Evolutionary conservation across 2,329 filamentous ascomycete species (phyloP).

Genomic region (Cladosporium velox): DNA sequence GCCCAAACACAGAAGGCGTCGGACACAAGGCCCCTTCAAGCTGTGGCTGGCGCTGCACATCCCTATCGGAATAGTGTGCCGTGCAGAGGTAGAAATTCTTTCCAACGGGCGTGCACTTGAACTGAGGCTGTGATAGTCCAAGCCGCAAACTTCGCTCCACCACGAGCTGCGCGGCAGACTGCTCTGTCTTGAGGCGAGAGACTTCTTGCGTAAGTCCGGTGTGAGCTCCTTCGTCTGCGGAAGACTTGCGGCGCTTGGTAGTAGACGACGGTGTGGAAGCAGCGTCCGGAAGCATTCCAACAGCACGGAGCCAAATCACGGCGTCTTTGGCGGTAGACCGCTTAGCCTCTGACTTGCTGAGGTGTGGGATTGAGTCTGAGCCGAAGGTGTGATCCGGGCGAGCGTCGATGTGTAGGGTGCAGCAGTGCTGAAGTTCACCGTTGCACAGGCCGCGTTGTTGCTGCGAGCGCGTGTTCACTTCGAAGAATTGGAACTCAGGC

Average conservation of each 20-base stretch:
- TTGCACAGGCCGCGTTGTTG: constrained; percentile 32
- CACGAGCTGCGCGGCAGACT: constrained; percentile 25
- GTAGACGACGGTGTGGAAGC: constrained; percentile 22
- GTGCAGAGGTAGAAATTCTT: constrained; percentile 39
- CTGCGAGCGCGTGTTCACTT: constrained; percentile 37
- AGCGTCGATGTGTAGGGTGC: constrained; percentile 25
- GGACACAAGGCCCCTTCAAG: constrained; percentile 44
- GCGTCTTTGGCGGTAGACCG: constrained; percentile 45
- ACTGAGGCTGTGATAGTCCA: constrained; percentile 30
- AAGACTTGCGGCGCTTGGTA: constrained; percentile 24
- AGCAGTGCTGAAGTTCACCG: constrained; percentile 24
- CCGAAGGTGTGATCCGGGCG: constrained; percentile 40
- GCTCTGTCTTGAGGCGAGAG: background rate
- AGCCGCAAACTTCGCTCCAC: constrained; percentile 28
- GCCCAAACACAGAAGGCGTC: constrained; percentile 48
- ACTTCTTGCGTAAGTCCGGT: background rate
- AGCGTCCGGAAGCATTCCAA: constrained; percentile 34
- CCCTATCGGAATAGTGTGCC: constrained; percentile 38
- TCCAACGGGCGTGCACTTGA: constrained; percentile 21
- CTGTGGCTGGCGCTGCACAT: constrained; percentile 28
- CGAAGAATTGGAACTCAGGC: constrained; percentile 43
- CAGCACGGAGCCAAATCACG: constrained; percentile 43
- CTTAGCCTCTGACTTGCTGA: constrained; percentile 46
- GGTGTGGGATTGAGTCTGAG: constrained; percentile 35
- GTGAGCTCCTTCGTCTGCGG: constrained; percentile 8